Conservation (phyloP, 2,329 filamentous ascomycete species). For the Claviceps quebecensis region DNA sequence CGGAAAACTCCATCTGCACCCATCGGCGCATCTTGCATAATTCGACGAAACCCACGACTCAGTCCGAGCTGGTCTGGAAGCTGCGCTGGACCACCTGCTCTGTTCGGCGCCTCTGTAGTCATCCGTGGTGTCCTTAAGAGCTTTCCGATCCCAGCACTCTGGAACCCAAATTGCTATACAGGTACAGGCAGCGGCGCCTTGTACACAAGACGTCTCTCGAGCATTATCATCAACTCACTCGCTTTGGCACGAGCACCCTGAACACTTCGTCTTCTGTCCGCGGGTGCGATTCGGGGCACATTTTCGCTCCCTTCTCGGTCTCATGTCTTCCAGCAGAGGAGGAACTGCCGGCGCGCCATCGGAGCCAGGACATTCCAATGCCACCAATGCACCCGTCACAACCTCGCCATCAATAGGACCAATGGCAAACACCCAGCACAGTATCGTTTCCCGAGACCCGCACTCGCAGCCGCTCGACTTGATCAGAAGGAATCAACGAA, state of each 20-base stretch:
- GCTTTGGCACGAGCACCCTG: slow-evolving; percentile 40
- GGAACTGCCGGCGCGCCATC: slow-evolving; percentile 26
- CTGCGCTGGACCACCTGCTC: slow-evolving; percentile 44
- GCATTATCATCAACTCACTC: slow-evolving; percentile 59
- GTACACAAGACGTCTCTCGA: slow-evolving; percentile 53
- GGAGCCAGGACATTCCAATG: slow-evolving; percentile 36
- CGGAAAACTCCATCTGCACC: slow-evolving; percentile 32
- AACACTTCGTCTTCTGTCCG: slow-evolving; percentile 37
- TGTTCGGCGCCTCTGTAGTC: slow-evolving; percentile 42
- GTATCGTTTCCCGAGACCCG: slow-evolving; percentile 30
- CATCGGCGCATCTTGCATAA: slow-evolving; percentile 17
- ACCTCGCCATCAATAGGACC: slow-evolving; percentile 31
- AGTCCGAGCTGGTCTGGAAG: slow-evolving; percentile 45
- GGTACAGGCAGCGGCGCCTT: slow-evolving; percentile 27
- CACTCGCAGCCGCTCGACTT: slow-evolving; percentile 28
- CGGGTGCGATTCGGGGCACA: slow-evolving; percentile 34
- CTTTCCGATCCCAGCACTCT: slow-evolving; percentile 27
- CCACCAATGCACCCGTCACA: slow-evolving; percentile 39
- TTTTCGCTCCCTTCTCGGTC: slow-evolving; percentile 28
- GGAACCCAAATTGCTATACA: slow-evolving; percentile 28
- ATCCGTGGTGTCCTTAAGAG: slow-evolving; percentile 25
- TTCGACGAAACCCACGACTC: slow-evolving; percentile 42
- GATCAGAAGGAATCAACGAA: slow-evolving; percentile 28
- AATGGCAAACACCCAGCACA: slow-evolving; percentile 26
- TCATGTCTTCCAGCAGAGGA: slow-evolving; percentile 33